Evolutionary conservation across 129 eudicot genomes (phyloP), one percentile per base, ranked within the genome.

Genomic region (sunflower (Helianthus annuus)): DNA sequence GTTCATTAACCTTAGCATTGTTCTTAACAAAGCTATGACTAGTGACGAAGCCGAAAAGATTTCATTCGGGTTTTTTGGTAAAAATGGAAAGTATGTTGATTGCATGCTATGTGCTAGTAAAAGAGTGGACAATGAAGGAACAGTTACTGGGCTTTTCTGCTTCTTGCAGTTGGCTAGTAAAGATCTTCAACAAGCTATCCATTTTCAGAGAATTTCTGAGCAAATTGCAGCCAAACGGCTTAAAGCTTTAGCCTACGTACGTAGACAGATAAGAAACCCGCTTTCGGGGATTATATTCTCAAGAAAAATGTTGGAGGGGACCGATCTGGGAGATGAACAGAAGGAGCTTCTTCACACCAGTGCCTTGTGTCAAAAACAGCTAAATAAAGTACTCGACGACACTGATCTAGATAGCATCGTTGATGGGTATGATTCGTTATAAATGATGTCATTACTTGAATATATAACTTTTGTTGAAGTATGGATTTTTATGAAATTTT

Each of bases 91-190:
- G 70, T 90, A 84, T 52, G 85, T 88, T 4, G 98, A 94, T 22
- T 87, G 93, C 67, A 14, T 94, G 76, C 78, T 94, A 2, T 85
- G 97, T 60, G 89, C 85, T 17, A 88, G 89, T 83, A 94, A 90
- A 77, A 83, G 88, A 82, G 44, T 90, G 73, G 91, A 90, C 15
- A 74, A 44, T 4, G 97, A 90, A 64, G 96, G 98, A 38, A 77
- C 84, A 0, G 83, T 90, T 19, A 90, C 93, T 1, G 97, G 98
- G 15, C 65, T 94, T 22, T 94, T 94, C 77, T 94, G 97, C 83
- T 94, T 94, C 81, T 77, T 94, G 81, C 97, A 94, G 86, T 78
- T 90, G 17, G 97, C 97, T 16, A 94, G 98, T 64, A 93, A 69
- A 64, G 98, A 90, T 65, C 88, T 94, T 74, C 97, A 94, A 53